These are phyloP conservation scores for Bipolaris sorokiniana DNA, from an alignment of 2,329 filamentous ascomycete genomes.

Conservation along the genomic window DNA sequence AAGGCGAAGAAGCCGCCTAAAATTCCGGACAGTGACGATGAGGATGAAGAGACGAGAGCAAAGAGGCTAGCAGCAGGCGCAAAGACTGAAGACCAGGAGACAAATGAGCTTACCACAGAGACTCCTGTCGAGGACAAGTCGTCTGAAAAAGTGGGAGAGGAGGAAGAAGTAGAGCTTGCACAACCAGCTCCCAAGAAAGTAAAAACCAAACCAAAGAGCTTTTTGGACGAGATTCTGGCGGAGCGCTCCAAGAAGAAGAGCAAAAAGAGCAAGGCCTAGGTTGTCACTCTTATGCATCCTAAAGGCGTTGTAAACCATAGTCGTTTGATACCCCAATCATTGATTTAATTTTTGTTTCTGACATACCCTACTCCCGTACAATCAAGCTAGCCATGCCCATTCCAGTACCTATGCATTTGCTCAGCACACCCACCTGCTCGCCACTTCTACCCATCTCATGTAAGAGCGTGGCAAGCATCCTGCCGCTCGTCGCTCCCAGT, in stretches of 20 bases:
- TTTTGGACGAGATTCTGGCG: constrained; percentile 61
- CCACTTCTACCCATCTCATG: constrained; percentile 69
- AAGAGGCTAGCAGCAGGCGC: constrained; percentile 8
- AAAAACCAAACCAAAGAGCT: constrained; percentile 54
- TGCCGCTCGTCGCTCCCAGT: constrained; percentile 83
- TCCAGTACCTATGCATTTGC: constrained; percentile 74
- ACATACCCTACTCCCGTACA: constrained; percentile 50
- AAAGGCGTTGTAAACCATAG: background rate
- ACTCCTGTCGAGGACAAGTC: constrained; percentile 5
- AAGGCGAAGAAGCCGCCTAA: constrained; percentile 19
- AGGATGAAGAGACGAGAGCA: constrained; percentile 19
- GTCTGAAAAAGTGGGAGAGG: constrained; percentile 13
- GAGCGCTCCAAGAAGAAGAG: constrained; percentile 60
- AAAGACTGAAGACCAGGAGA: background rate
- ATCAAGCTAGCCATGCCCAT: constrained; percentile 62
- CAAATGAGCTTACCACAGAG: background rate
- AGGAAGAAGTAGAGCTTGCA: constrained; percentile 7
- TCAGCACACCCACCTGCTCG: constrained; percentile 80
- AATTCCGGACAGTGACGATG: constrained; percentile 16
- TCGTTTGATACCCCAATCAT: constrained; percentile 3
- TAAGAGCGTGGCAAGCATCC: constrained; percentile 79
- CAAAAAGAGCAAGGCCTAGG: constrained; percentile 29
- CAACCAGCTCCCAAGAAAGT: constrained; percentile 24
- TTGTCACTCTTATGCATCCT: background rate
- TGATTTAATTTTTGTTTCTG: background rate